Percentiles rank a stretch among this genome's conserved stretches.
Evolutionary conservation across 768 basidiomycete species (phyloP).

Genomic region (Lactifluus volemus): DNA sequence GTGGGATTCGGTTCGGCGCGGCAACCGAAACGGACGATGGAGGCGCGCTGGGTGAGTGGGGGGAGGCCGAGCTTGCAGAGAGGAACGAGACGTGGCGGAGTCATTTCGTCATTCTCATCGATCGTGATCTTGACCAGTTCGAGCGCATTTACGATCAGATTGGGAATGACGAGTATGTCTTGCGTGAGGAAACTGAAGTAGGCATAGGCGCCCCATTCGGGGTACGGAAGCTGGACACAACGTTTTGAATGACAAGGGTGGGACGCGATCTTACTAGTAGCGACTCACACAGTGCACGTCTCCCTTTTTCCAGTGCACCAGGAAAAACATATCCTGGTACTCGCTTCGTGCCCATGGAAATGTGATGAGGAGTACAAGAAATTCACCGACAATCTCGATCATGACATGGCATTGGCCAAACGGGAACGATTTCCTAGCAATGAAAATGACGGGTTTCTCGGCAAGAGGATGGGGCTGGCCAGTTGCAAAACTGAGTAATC

Average conservation of each 20-base stretch:
- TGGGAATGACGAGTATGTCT: slow-evolving; percentile 24
- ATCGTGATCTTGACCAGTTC: slow-evolving; percentile 19
- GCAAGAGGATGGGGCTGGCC: slow-evolving; percentile 15
- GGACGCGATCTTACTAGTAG: background rate
- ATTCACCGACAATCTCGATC: slow-evolving; percentile 18
- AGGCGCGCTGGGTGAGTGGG: slow-evolving; percentile 4
- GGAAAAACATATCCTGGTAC: slow-evolving; percentile 16
- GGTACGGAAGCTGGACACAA: slow-evolving; percentile 9
- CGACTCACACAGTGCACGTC: slow-evolving; percentile 19
- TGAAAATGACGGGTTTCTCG: slow-evolving; percentile 6
- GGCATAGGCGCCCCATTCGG: slow-evolving; percentile 17
- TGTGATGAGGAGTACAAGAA: slow-evolving; percentile 12
- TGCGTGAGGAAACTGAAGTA: slow-evolving; percentile 24
- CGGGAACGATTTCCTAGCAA: slow-evolving; percentile 2
- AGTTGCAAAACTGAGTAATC: slow-evolving; percentile 14
- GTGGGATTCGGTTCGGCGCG: slow-evolving; percentile 25
- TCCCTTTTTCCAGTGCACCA: slow-evolving; percentile 27
- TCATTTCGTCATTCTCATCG: background rate
- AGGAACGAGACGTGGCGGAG: slow-evolving; percentile 8
- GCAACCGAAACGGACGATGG: slow-evolving; percentile 22
- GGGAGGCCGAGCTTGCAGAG: slow-evolving; percentile 21
- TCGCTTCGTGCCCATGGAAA: slow-evolving; percentile 8
- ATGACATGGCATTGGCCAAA: slow-evolving; percentile 9
- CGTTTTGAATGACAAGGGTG: background rate
- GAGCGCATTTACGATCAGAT: slow-evolving; percentile 17